Evolutionary conservation across 257 asterid genomes (phyloP), one percentile per base, ranked within the genome.

Genomic region (Cinchona pubescens): DNA sequence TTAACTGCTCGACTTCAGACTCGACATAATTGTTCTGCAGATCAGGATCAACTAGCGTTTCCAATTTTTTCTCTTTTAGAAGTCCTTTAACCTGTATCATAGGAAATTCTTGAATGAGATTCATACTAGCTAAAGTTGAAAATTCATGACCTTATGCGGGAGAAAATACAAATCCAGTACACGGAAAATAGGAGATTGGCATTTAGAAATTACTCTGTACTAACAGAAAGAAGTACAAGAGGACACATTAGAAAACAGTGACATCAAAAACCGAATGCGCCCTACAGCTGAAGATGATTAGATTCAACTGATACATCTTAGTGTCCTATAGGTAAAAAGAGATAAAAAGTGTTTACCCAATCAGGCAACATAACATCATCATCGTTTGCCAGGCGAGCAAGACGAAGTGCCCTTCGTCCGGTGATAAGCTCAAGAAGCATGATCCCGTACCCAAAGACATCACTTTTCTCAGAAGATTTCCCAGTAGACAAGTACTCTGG

Each of bases 301-400:
- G 11, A 63, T 7, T 7, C 2, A 66, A 6, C 0, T 13, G 9
- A 14, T 18, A 40, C 1, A 1, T 13, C 1, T n/a, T n/a, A 25
- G 12, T 67, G 30, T 67, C 25, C 1, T 14, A 27, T 14, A 72
- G 15, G 18, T 25, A 1, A 1, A 55, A 70, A 0, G 46, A 16
- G 29, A 29, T 23, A 27, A 49, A 30, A 25, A 29, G 48, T 5
- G 43, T 80, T 43, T 86, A 86, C 90, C 90, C 90, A 86, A 79
- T 86, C 90, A n/a, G 84, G 88, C 37, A 86, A 78, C 90, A 86
- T 86, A 63, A 86, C 90, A 60, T 86, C 90, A 19, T 86, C 90
- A 58, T 86, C 90, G 60, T 86, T 86, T 7, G 90, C 90, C 12
- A 86, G 90, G 53, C 90, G 88, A 69, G 90, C 90, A 67, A 86